Evolutionary conservation across 2,329 filamentous ascomycete genomes (phyloP).

Genomic region (Talaromyces sp.): DNA sequence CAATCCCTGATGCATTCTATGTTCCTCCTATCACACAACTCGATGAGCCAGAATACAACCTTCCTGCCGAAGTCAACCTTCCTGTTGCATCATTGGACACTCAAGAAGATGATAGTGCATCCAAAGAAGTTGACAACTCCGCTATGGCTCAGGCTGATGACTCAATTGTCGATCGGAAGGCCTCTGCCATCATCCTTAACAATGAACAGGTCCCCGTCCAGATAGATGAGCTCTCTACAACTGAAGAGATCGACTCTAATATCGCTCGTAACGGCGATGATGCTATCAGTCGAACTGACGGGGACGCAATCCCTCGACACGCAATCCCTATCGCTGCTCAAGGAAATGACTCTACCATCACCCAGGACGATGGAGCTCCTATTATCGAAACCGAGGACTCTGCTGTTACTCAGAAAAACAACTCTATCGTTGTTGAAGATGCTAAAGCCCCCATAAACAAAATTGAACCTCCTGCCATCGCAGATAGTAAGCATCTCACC

Average conservation of each 20-base stretch:
- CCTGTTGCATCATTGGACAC: not conserved
- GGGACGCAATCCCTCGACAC: not conserved
- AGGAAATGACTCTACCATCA: not conserved
- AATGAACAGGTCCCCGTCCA: not conserved
- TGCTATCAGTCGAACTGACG: not conserved
- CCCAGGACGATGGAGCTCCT: not conserved
- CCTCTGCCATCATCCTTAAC: no score
- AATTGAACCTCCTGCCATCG: not conserved
- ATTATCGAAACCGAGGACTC: no score
- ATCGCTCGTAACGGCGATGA: no score
- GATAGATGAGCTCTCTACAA: not conserved
- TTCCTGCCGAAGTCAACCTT: not conserved
- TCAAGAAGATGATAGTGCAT: not conserved
- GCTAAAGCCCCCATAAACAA: not conserved
- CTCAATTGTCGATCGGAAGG: not conserved
- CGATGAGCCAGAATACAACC: no score
- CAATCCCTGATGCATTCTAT: not conserved
- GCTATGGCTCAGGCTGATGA: not conserved
- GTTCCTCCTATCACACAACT: not conserved
- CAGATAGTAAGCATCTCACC: not conserved
- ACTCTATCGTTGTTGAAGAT: not conserved
- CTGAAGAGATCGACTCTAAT: not conserved
- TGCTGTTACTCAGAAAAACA: not conserved
- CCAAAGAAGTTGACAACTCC: not conserved
- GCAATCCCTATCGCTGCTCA: not conserved